Base-by-base conservation (phyloP, 1,139 yeast genomes). In the Blastobotrys ciferrii region DNA sequence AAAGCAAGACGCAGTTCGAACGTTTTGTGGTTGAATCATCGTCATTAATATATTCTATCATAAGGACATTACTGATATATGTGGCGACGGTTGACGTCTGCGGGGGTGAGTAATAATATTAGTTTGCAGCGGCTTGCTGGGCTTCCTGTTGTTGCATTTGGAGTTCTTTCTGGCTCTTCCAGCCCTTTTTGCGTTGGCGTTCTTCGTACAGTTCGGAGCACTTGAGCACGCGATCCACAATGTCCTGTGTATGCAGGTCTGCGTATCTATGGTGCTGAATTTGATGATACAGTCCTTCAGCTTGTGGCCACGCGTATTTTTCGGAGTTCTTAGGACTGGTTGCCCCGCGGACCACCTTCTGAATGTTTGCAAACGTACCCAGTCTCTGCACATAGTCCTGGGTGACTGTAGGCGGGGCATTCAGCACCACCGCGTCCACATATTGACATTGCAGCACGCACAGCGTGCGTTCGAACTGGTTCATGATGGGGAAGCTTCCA, bases 401-500 rank as follows among this genome's bases (percentile, higher is more conserved):
- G 6, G 73, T 69, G 9, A 86, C 81, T 5, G 60, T 58, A 60
- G 73, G 78, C 2, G 94, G 94, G 1, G 87, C 87, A 2, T 82
- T 85, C 46, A 86, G 67, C 3, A 86, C 70, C 9, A 88, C 74
- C 0, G 85, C 88, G 62, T 89, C 95, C 25, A 91, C 91, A 58
- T 84, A 86, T 51, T 78, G 77, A 67, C 97, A 88, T 66, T 91
- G 96, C 58, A 92, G 71, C 7, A 88, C 92, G 66, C 96, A 88
- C 54, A 92, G 71, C 0, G 92, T 78, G 56, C 98, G 78, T 66
- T 92, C 98, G 53, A 84, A 78, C 23, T 86, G 61, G 61, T 85
- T 88, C 98, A 92, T 92, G 45, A 89, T 82, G 14, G 96, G 95
- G 61, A 81, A 80, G 14, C 25, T 17, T 49, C 75, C 69, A 7